Evolutionary conservation across 2,329 filamentous ascomycete genomes (phyloP), one percentile per base, ranked within the genome.

Genomic region (Colletotrichum karsti): DNA sequence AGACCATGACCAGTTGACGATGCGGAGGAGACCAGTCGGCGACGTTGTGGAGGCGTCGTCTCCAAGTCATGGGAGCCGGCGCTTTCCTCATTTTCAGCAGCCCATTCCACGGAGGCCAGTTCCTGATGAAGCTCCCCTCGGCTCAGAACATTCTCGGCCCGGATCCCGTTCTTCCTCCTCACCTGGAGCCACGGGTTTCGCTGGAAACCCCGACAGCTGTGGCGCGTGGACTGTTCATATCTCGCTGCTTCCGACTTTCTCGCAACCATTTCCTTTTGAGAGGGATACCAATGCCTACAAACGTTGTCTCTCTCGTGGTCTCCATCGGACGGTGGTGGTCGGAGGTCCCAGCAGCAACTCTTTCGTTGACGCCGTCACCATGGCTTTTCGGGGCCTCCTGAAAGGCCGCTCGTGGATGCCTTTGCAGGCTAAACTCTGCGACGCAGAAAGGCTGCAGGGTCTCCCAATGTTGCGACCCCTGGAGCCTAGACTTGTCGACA

Each of bases 271-370:
- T 70, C 88, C 88, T 0, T 90, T 90, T 73, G 88, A 90, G 75
- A 87, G 88, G 73, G 87, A 89, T 71, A 89, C 87, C 13, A 85
- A 82, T 42, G 87, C 87, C 4, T 90, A 90, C 76, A 89, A 89
- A 73, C 82, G 88, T 46, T 89, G 87, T 48, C 79, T 90, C 5
- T 90, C 88, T 13, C 85, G 88, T 15, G 88, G 88, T 3, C 81
- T 90, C 48, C 88, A 90, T 71, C 85, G 84, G 66, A 85, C 88
- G 77, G 80, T 90, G 18, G 85, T 84, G 8, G 81, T 90, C 12
- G 80, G 81, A 46, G 86, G 85, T 18, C 80, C 79, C 3, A 82
- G 84, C 64, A 82, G 83, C 46, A 76, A 80, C 30, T 84, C 87
- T 0, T 88, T 90, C 72, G 77, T 74, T 10, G 73, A 71, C 18